These are phyloP conservation scores for Penicillium sp. DNA, from an alignment of 2,329 filamentous ascomycete species.

Conservation along the genomic window DNA sequence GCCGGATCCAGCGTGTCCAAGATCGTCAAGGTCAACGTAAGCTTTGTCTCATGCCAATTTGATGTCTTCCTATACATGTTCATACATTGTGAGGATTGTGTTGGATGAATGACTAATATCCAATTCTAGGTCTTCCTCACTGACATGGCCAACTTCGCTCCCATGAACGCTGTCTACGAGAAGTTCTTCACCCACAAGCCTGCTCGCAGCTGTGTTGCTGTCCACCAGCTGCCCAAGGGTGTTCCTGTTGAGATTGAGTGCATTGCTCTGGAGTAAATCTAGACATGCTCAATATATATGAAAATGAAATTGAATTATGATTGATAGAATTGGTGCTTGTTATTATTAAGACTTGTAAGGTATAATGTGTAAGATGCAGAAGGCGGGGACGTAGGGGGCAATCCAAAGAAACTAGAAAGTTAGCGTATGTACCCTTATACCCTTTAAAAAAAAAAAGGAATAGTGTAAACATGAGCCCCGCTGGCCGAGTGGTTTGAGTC, in stretches of 20 bases:
- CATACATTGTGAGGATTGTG: neutral
- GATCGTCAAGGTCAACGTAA: conserved; percentile 79
- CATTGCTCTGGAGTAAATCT: conserved; percentile 54
- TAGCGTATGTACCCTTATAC: no score
- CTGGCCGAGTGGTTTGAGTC: no score
- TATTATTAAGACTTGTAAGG: neutral
- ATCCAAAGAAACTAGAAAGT: no score
- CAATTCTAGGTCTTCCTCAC: conserved; percentile 70
- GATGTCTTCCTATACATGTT: neutral
- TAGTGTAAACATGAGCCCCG: no score
- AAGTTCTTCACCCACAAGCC: conserved; percentile 69
- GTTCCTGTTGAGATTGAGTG: conserved; percentile 67
- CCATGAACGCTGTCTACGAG: conserved; percentile 73
- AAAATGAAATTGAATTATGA: neutral
- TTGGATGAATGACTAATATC: neutral
- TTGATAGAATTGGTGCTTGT: neutral
- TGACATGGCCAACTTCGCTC: conserved; percentile 84
- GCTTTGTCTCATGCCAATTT: conserved; percentile 13
- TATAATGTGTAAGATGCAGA: no score
- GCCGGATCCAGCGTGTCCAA: conserved; percentile 75
- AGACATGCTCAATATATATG: neutral
- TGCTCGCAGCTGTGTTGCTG: conserved; percentile 63
- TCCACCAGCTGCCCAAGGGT: conserved; percentile 62
- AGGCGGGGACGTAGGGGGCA: no score
- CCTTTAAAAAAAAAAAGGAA: no score